These are phyloP conservation scores for Backusella westeae DNA, from an alignment of 192 early-diverging fungal species.

Conservation along the genomic window DNA sequence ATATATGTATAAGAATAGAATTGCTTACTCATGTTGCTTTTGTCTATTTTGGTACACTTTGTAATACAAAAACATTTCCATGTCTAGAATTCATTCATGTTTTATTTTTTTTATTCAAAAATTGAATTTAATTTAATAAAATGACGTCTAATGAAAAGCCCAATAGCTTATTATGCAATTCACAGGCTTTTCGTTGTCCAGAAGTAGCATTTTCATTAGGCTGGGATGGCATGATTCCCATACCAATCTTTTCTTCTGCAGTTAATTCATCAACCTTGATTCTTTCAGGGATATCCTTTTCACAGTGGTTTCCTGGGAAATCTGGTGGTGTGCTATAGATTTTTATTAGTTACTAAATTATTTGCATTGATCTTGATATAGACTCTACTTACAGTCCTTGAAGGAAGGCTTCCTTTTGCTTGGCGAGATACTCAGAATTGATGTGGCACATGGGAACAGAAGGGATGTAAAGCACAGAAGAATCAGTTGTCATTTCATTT, in stretches of 20 bases:
- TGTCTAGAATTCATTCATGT: too few species aligned
- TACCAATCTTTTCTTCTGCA: constrained; percentile 1
- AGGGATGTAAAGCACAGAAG: constrained; percentile 34
- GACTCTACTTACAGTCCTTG: constrained; percentile 18
- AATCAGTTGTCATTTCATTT: constrained; percentile 21
- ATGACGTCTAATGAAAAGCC: background rate
- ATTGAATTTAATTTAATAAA: background rate
- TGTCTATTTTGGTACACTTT: too few species aligned
- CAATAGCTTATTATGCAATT: constrained; percentile 1
- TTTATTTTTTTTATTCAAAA: too few species aligned
- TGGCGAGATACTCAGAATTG: constrained; percentile 16
- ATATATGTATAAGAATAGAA: too few species aligned
- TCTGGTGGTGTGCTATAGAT: constrained; percentile 26
- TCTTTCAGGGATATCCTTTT: constrained; percentile 19
- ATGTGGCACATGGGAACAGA: constrained; percentile 25
- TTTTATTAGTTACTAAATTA: background rate
- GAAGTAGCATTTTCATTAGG: background rate
- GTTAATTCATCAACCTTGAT: constrained; percentile 10
- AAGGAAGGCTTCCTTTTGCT: constrained; percentile 19
- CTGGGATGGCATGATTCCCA: constrained; percentile 14
- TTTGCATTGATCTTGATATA: background rate
- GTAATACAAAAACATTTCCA: too few species aligned
- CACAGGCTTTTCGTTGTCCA: background rate
- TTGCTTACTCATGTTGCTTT: too few species aligned
- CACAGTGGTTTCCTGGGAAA: constrained; percentile 30